Conservation (phyloP, 495 filamentous ascomycete genomes). For the Neurospora pannonica region DNA sequence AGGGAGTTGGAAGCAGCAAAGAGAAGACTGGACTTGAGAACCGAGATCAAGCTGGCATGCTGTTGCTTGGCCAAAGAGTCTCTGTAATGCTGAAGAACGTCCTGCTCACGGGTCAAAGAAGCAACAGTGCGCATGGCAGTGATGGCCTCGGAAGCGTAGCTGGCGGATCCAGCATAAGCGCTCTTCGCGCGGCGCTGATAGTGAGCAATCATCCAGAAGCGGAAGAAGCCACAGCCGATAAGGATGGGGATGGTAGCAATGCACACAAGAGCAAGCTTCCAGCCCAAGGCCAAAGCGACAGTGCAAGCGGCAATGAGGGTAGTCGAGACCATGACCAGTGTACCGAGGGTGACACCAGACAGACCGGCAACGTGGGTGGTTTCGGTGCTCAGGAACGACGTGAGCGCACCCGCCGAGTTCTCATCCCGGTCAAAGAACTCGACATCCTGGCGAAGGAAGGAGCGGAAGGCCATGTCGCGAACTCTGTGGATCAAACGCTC, state of each 20-base stretch:
- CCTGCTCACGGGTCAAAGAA: conserved; percentile 47
- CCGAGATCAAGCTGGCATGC: conserved; percentile 20
- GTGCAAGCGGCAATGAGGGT: conserved; percentile 61
- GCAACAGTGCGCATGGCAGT: conserved; percentile 86
- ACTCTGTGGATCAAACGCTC: conserved; percentile 72
- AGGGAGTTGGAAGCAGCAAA: conserved; percentile 76
- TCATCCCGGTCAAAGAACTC: conserved; percentile 76
- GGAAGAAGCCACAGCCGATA: conserved; percentile 75
- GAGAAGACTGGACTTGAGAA: conserved; percentile 34
- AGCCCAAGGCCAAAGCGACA: conserved; percentile 62
- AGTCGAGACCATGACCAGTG: conserved; percentile 64
- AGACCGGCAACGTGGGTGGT: conserved; percentile 77
- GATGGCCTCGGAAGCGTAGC: conserved; percentile 82
- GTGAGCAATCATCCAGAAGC: conserved; percentile 59
- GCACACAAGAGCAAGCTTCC: conserved; percentile 86
- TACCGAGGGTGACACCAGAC: conserved; percentile 71
- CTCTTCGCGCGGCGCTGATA: conserved; percentile 67
- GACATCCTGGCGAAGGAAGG: conserved; percentile 86
- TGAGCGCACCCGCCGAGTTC: conserved; percentile 75
- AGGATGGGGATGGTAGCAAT: conserved; percentile 71
- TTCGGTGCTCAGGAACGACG: conserved; percentile 77
- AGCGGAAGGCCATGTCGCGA: conserved; percentile 68
- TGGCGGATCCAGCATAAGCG: conserved; percentile 65
- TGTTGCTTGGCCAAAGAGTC: conserved; percentile 19
- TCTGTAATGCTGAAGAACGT: conserved; percentile 64